phyloP scores from a whole-genome alignment of 805 yeast species.

The Metschnikowia baotianmanensis region DNA sequence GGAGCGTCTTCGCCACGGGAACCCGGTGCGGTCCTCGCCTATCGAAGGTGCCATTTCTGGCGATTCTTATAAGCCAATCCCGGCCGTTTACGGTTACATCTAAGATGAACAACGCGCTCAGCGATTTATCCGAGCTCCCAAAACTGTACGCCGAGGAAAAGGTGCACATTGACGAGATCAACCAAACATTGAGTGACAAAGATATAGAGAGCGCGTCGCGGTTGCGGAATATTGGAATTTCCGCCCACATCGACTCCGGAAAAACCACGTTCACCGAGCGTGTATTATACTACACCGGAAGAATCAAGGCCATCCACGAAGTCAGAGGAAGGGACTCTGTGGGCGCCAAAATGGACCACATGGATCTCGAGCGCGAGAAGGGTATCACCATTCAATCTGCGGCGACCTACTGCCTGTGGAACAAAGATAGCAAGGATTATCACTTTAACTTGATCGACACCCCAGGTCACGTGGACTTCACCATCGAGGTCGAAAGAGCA shows the following conservation, averaged over 20 bases:
- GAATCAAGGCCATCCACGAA: conserved; percentile 95
- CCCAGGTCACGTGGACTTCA: conserved; percentile 98
- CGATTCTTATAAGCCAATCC: neutral
- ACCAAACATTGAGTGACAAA: conserved; percentile 43
- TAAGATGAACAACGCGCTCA: conserved; percentile 1
- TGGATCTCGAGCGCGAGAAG: conserved; percentile 98
- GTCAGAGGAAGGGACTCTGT: conserved; percentile 96
- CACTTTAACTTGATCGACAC: conserved; percentile 96
- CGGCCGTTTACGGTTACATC: conserved; percentile 6
- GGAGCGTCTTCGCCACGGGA: conserved; percentile 5
- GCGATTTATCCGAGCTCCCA: conserved; percentile 23
- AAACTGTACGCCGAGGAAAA: conserved; percentile 71
- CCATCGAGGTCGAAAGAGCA: conserved; percentile 99
- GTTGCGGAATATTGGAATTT: conserved; percentile 93
- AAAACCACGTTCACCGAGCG: conserved; percentile 98
- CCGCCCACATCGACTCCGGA: conserved; percentile 98
- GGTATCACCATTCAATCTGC: conserved; percentile 99
- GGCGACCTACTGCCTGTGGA: conserved; percentile 98
- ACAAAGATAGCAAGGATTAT: conserved; percentile 61
- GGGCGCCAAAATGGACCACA: conserved; percentile 99
- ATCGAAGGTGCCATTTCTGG: neutral
- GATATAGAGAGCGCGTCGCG: conserved; percentile 52
- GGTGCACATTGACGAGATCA: conserved; percentile 59
- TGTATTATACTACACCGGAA: conserved; percentile 92
- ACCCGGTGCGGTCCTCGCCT: too few relatives aligned